Evolutionary conservation across 1,284 basidiomycete species (phyloP), one percentile per base, ranked within the genome.

Genomic region (Cystobasidium slooffiae): DNA sequence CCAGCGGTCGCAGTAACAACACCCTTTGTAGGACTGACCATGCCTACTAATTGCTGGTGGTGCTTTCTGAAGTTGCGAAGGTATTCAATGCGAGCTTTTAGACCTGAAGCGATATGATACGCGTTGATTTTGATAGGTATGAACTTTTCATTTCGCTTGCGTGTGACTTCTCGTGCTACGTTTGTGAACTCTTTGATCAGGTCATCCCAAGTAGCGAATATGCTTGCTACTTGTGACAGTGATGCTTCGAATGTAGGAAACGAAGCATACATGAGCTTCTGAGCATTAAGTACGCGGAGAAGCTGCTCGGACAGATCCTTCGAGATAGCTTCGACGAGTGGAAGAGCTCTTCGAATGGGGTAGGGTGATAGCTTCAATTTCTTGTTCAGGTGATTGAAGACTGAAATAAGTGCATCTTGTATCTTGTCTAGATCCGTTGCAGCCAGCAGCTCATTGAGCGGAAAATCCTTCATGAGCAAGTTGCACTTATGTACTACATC

Each of bases 381-480:
- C 84, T 94, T 93, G 84, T 93, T 97, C 81, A 99, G 88, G 81
- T 98, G 96, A 0, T 88, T 88, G 80, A 98, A 98, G 81, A 99
- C 95, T 77, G 92, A 86, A 10, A 87, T 84, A 22, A 98, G 85
- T 0, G 93, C 89, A 81, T 97, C 93, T 80, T 94, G 89, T 52
- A 97, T 91, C 85, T 95, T 97, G 81, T 93, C 91, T 3, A 99
- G 88, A 82, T 98, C 95, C 0, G 95, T 97, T 0, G 97, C 94
- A 3, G 95, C 93, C 20, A 99, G 87, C 16, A 99, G 88, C 81
- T 97, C 95, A 81, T 98, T 96, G 52, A 99, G 85, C 0, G 97
- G 97, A 80, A 99, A 97, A 81, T 99, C 97, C 83, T 96, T 97
- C 96, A 99, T 98, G 75, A 99, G 87, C 77, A 92, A 89, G 80